Conservation (phyloP, 1,284 basidiomycete genomes). For the Xerocomus amazonicus region DNA sequence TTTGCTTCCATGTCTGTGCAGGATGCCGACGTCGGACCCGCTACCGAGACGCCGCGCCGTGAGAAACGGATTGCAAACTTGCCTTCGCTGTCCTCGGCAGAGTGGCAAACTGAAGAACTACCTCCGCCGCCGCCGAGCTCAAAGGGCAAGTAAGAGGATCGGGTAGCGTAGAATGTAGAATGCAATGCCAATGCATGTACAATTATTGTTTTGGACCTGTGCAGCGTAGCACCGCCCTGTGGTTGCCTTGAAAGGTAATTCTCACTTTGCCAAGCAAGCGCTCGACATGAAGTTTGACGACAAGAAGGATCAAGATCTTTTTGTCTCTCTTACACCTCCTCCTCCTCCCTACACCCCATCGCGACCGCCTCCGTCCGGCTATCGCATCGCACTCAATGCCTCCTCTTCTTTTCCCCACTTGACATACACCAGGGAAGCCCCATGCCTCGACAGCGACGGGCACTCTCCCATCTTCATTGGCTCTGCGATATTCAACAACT, state of each 20-base stretch:
- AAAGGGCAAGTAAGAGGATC: neutral
- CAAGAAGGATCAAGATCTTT: neutral
- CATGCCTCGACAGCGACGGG: constrained; percentile 50
- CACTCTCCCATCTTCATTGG: constrained; percentile 62
- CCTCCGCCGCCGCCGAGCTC: constrained; percentile 20
- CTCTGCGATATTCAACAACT: constrained; percentile 59
- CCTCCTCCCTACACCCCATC: constrained; percentile 24
- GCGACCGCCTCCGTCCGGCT: constrained; percentile 52
- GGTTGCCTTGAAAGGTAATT: neutral
- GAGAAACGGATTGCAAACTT: constrained; percentile 32
- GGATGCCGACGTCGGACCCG: constrained; percentile 13
- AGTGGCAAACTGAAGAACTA: constrained; percentile 45
- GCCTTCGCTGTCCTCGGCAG: constrained; percentile 46
- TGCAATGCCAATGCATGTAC: no score
- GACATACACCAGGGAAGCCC: constrained; percentile 43
- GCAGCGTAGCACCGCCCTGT: no score
- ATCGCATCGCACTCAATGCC: constrained; percentile 52
- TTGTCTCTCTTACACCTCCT: neutral
- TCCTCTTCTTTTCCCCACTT: constrained; percentile 44
- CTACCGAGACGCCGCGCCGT: constrained; percentile 14
- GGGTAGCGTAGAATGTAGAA: neutral
- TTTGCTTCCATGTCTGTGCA: constrained; percentile 40
- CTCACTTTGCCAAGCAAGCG: neutral
- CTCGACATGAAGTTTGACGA: constrained; percentile 2
- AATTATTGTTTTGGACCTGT: no score